Conservation (phyloP, 2,329 filamentous ascomycete genomes). For the Fusarium sambucinum region DNA sequence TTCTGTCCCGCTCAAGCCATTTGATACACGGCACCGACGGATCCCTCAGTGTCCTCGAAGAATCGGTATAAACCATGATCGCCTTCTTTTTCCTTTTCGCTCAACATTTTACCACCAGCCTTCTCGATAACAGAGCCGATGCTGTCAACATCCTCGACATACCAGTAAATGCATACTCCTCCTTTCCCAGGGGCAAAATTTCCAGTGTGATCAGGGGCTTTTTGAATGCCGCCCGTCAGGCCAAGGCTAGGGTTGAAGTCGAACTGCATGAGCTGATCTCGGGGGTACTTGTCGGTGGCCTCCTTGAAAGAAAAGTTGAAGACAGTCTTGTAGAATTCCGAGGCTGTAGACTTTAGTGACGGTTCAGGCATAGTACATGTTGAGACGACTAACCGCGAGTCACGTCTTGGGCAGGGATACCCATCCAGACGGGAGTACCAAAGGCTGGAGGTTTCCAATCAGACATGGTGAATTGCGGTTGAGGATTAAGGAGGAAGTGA, state of each 20-base stretch:
- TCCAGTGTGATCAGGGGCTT: constrained; percentile 45
- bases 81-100: constrained; percentile 46
- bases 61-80: constrained; percentile 47
- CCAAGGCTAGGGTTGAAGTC: constrained; percentile 49
- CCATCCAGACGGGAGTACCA: constrained; percentile 49
- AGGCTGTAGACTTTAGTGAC: constrained; percentile 31
- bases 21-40: constrained; percentile 49
- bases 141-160: constrained; percentile 49
- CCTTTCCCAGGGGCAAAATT: constrained; percentile 46
- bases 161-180: constrained; percentile 48
- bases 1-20: constrained; percentile 27
- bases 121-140: constrained; percentile 44
- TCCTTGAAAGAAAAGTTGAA: constrained; percentile 48
- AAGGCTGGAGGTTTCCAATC: constrained; percentile 50
- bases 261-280: constrained; percentile 43
- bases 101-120: constrained; percentile 50
- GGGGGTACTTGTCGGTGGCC: constrained; percentile 12
- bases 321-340: constrained; percentile 48
- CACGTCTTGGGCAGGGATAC: constrained; percentile 48
- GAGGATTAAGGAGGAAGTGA: neutral
- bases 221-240: constrained; percentile 48
- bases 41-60: constrained; percentile 52
- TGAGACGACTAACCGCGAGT: constrained; percentile 39
- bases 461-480: constrained; percentile 29
- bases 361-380: neutral